Percentiles rank a stretch among this genome's conserved stretches.
Evolutionary conservation across 208 protist species (phyloP).

Genomic region (Leishmania lainsoni): DNA sequence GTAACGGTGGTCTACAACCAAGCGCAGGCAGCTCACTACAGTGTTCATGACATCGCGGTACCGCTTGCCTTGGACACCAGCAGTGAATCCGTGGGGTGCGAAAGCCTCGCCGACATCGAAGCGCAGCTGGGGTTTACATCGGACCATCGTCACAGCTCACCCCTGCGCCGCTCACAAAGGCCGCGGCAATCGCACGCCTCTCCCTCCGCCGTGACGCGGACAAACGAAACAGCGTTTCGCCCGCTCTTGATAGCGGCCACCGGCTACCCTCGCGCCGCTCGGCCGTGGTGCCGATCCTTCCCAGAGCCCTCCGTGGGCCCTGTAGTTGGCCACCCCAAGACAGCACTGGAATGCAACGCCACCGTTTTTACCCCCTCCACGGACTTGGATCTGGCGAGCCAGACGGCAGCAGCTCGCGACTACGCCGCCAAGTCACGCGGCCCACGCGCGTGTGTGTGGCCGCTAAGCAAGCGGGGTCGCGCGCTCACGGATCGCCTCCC

Average conservation of each 20-base stretch:
- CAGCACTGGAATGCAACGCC: neutral
- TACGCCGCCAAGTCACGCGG: conserved; percentile 49
- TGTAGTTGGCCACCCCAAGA: neutral
- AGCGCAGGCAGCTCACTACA: conserved; percentile 16
- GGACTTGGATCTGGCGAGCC: conserved; percentile 41
- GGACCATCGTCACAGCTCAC: neutral
- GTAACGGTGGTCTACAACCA: conserved; percentile 22
- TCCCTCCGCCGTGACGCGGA: neutral
- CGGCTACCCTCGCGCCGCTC: conserved; percentile 31
- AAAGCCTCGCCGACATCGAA: conserved; percentile 19
- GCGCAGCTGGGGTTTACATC: conserved; percentile 13
- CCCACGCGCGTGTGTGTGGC: conserved; percentile 39
- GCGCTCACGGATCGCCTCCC: conserved; percentile 67
- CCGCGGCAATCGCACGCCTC: neutral
- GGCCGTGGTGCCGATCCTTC: conserved; percentile 68
- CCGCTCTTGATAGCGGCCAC: conserved; percentile 30
- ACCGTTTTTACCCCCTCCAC: conserved; percentile 30
- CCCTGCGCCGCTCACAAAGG: neutral
- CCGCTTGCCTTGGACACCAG: conserved; percentile 14
- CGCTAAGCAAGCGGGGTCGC: conserved; percentile 66
- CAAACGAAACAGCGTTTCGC: conserved; percentile 32
- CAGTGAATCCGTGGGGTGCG: conserved; percentile 9
- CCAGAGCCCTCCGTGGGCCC: conserved; percentile 32
- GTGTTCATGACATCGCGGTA: conserved; percentile 21
- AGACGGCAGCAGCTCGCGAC: conserved; percentile 23